Conservation (phyloP, 1,284 basidiomycete genomes). For the Marasmius sp. region DNA sequence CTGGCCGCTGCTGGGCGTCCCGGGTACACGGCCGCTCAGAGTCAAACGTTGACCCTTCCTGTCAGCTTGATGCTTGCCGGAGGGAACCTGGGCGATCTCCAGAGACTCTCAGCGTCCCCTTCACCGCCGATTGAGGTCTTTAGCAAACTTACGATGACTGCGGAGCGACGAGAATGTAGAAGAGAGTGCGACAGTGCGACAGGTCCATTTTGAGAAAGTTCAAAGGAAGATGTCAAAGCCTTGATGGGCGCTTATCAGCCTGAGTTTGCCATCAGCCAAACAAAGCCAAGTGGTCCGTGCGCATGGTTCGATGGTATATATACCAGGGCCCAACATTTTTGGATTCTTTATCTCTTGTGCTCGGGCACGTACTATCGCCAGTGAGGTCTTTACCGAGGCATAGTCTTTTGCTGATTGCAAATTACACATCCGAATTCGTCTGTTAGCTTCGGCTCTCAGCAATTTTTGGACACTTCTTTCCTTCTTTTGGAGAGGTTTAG, state of each 20-base stretch:
- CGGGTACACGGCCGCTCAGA: no score
- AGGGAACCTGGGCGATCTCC: no score
- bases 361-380: constrained; percentile 90
- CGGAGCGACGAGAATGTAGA: no score
- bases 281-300: constrained; percentile 46
- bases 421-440: constrained; percentile 87
- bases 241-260: neutral
- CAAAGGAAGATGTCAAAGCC: no score
- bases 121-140: no score
- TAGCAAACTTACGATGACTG: no score
- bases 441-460: constrained; percentile 73
- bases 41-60: no score
- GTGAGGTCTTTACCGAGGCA: constrained; percentile 89
- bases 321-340: constrained; percentile 3
- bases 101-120: no score
- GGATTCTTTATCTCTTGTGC: constrained; percentile 70
- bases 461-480: constrained; percentile 67
- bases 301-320: constrained; percentile 30
- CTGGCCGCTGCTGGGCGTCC: no score
- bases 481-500: neutral
- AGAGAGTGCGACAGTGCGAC: no score
- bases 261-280: neutral
- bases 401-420: constrained; percentile 94
- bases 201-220: no score
- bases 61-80: no score